Conservation (phyloP, 2,329 filamentous ascomycete genomes). For the Calonectria crousiana region DNA sequence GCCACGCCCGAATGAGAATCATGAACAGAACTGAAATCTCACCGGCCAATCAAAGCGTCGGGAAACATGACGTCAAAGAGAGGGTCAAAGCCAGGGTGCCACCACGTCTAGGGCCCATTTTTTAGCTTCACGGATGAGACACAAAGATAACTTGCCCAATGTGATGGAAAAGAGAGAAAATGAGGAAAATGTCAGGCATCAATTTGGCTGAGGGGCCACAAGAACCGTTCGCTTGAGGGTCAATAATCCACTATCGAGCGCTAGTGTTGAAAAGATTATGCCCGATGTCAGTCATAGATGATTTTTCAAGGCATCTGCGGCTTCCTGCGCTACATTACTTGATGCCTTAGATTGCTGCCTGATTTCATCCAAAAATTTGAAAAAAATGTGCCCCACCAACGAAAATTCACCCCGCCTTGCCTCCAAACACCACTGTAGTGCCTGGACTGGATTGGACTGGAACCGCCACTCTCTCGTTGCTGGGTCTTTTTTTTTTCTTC, state of each 20-base stretch:
- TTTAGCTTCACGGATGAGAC: constrained; percentile 6
- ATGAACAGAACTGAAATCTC: constrained; percentile 27
- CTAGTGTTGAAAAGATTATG: not conserved
- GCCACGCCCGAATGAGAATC: not conserved
- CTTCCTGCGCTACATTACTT: constrained; percentile 29
- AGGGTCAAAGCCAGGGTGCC: not conserved
- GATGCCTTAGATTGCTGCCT: constrained; percentile 54
- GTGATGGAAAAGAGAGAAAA: not conserved
- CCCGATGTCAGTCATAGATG: not conserved
- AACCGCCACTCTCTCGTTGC: constrained; percentile 45
- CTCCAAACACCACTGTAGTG: constrained; percentile 44
- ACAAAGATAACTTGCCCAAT: constrained; percentile 4
- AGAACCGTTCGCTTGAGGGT: not conserved
- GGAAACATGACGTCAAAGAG: constrained; percentile 43
- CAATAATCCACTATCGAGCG: not conserved
- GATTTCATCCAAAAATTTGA: constrained; percentile 51
- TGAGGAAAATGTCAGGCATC: not conserved
- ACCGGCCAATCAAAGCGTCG: constrained; percentile 36
- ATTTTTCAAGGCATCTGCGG: constrained; percentile 22
- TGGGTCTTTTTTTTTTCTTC: constrained; percentile 40
- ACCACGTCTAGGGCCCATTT: not conserved
- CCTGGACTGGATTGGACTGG: constrained; percentile 38
- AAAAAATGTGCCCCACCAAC: constrained; percentile 52
- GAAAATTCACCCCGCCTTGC: constrained; percentile 57
- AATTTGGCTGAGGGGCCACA: not conserved